phyloP scores from a whole-genome alignment of 2,329 filamentous ascomycete genomes.

The Nothomitra cinnamomea region DNA sequence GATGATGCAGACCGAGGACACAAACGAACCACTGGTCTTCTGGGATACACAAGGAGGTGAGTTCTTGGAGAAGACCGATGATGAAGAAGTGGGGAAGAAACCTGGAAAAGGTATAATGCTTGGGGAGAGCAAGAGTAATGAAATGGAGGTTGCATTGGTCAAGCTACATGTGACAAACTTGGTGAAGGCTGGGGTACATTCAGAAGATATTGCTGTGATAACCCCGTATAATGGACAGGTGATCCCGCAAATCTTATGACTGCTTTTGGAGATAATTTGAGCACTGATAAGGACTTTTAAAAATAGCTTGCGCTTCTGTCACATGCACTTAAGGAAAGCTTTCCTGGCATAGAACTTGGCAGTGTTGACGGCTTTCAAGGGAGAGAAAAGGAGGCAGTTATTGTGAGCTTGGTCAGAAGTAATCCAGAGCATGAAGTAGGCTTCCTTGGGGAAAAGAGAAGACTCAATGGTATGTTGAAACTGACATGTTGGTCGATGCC shows the following conservation, averaged over 20 bases:
- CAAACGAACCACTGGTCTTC: slow-evolving; percentile 72
- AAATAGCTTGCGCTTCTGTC: slow-evolving; percentile 58
- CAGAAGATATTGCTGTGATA: slow-evolving; percentile 79
- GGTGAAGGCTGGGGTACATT: slow-evolving; percentile 59
- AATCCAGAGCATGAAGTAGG: slow-evolving; percentile 78
- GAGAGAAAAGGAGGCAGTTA: slow-evolving; percentile 86
- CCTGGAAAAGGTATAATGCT: slow-evolving; percentile 33
- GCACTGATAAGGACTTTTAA: slow-evolving; percentile 6
- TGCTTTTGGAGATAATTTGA: slow-evolving; percentile 5
- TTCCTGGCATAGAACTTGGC: slow-evolving; percentile 78
- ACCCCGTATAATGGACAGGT: slow-evolving; percentile 95
- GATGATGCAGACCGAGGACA: slow-evolving; percentile 70
- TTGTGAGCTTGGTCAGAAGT: slow-evolving; percentile 86
- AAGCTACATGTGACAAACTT: slow-evolving; percentile 59
- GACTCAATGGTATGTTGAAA: slow-evolving; percentile 61
- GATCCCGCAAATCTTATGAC: slow-evolving; percentile 12
- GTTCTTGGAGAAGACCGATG: slow-evolving; percentile 68
- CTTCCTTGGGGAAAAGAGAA: slow-evolving; percentile 79
- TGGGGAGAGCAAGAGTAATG: slow-evolving; percentile 76
- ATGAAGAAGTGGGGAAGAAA: slow-evolving; percentile 39
- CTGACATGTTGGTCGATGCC: neutral
- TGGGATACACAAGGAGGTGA: slow-evolving; percentile 93
- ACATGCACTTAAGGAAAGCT: slow-evolving; percentile 58
- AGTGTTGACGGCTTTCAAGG: slow-evolving; percentile 97
- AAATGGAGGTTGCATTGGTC: slow-evolving; percentile 73